Evolutionary conservation across 345 rosid genomes (phyloP).

Genomic region (Orychophragmus violaceus): DNA sequence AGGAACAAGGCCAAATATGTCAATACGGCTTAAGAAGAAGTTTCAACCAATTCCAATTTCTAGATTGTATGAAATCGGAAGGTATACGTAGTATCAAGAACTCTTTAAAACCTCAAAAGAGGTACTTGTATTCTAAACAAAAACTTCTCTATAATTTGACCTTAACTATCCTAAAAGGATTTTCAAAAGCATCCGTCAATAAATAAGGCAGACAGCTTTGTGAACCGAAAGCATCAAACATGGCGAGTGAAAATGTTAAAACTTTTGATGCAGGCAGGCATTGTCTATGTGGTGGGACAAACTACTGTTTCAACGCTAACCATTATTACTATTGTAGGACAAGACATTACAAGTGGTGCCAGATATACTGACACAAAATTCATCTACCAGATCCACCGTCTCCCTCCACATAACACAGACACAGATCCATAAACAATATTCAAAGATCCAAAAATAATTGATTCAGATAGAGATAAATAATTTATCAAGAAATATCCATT

Average conservation of each 20-base stretch:
- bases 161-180: background rate
- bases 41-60: background rate
- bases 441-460: background rate
- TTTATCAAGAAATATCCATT: background rate
- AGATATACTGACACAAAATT: background rate
- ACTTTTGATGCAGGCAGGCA: background rate
- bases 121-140: background rate
- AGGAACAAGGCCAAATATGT: constrained; percentile 9
- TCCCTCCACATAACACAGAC: background rate
- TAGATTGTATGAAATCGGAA: background rate
- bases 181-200: background rate
- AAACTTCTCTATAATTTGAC: background rate
- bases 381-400: constrained; percentile 20
- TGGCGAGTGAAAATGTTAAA: background rate
- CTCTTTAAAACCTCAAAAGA: background rate
- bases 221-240: background rate
- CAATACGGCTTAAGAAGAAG: constrained; percentile 14
- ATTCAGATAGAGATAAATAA: background rate
- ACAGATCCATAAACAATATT: constrained; percentile 2
- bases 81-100: background rate
- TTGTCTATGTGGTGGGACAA: constrained; percentile 22
- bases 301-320: constrained; percentile 12
- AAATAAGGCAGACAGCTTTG: background rate
- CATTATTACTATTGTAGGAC: constrained; percentile 13
- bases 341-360: constrained; percentile 1